phyloP scores from a whole-genome alignment of 73 alveolate species.

The Halteria grandinella region DNA sequence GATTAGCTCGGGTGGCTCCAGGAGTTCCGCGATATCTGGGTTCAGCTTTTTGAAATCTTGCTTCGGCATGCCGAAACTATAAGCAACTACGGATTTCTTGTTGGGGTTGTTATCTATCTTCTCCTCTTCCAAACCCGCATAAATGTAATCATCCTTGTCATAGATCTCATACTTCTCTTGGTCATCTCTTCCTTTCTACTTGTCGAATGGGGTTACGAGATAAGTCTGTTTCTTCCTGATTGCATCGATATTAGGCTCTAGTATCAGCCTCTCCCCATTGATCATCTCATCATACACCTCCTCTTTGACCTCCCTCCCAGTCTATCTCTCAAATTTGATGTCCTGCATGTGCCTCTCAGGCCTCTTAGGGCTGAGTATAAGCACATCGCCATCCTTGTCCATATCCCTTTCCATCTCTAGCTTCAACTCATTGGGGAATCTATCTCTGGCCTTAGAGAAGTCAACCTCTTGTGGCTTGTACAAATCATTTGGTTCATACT shows the following conservation, averaged over 20 bases:
- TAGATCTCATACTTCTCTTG: conserved; percentile 57
- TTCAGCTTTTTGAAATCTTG: conserved; percentile 19
- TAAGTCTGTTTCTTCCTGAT: conserved; percentile 53
- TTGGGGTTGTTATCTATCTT: conserved; percentile 37
- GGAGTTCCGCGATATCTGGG: neutral
- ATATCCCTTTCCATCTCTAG: conserved; percentile 54
- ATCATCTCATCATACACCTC: conserved; percentile 47
- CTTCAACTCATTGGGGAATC: conserved; percentile 33
- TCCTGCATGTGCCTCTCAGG: conserved; percentile 45
- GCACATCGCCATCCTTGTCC: conserved; percentile 78
- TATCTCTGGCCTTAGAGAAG: conserved; percentile 64
- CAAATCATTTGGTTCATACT: conserved; percentile 69
- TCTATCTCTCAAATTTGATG: conserved; percentile 62
- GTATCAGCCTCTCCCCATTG: conserved; percentile 43
- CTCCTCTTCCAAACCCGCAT: conserved; percentile 32
- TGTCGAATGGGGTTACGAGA: conserved; percentile 60
- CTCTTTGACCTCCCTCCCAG: conserved; percentile 61
- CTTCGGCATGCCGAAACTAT: conserved; percentile 47
- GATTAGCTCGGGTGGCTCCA: conserved; percentile 32
- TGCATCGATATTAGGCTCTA: conserved; percentile 67
- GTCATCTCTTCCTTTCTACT: conserved; percentile 67
- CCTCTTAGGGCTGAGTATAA: conserved; percentile 71
- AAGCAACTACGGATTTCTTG: conserved; percentile 30
- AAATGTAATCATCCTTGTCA: conserved; percentile 59
- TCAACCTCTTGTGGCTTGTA: conserved; percentile 52